phyloP scores from a whole-genome alignment of 2,329 filamentous ascomycete species.

The Sclerotinia minor region DNA sequence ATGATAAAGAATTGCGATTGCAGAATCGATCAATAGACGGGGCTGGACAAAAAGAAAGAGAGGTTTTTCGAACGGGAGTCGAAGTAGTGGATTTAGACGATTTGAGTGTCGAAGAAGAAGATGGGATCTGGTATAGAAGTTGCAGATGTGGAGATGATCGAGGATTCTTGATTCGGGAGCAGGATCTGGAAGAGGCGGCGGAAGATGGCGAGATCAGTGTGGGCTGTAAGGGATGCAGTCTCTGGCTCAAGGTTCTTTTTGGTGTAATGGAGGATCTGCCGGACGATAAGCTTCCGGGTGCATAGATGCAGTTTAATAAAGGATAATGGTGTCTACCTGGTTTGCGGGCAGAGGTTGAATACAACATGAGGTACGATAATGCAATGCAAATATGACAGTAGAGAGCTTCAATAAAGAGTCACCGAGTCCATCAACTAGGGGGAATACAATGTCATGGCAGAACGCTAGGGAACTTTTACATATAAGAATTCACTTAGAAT shows the following conservation, averaged over 20 bases:
- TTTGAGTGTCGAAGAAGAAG: conserved; percentile 52
- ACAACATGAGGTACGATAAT: conserved; percentile 5
- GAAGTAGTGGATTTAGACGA: conserved; percentile 68
- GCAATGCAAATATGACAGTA: background rate
- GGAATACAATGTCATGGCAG: background rate
- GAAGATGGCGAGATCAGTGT: conserved; percentile 63
- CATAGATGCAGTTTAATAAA: conserved; percentile 17
- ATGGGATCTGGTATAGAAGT: conserved; percentile 52
- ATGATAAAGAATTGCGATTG: conserved; percentile 52
- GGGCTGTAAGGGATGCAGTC: conserved; percentile 64
- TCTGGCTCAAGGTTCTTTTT: conserved; percentile 66
- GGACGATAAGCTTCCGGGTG: conserved; percentile 16
- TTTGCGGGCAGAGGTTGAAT: conserved; percentile 14
- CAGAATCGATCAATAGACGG: conserved; percentile 30
- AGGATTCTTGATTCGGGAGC: conserved; percentile 60
- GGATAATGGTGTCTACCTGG: background rate
- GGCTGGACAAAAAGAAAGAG: conserved; percentile 26
- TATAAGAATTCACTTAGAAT: background rate
- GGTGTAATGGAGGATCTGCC: conserved; percentile 50
- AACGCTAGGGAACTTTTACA: too few relatives aligned
- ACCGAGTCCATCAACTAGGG: background rate
- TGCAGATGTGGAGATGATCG: conserved; percentile 65
- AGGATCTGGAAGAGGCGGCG: conserved; percentile 58
- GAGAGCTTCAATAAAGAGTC: conserved; percentile 7
- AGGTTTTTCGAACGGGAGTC: conserved; percentile 56